phyloP scores from a whole-genome alignment of 495 filamentous ascomycete species.

The Aspergillus indologenus region DNA sequence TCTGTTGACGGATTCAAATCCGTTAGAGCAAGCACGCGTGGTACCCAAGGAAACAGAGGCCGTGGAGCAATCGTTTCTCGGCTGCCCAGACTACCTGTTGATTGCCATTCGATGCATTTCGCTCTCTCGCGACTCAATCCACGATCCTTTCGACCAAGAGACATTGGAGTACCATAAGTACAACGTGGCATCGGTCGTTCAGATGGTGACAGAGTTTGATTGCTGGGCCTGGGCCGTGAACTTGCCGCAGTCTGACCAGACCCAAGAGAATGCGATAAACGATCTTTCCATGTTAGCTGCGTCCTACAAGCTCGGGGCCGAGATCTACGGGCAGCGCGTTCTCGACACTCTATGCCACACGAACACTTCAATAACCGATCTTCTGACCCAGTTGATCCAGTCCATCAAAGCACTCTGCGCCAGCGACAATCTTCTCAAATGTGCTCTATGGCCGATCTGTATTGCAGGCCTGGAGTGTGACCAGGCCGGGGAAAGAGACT shows the following conservation, averaged over 20 bases:
- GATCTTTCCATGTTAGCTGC: constrained; percentile 26
- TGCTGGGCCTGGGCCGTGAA: constrained; percentile 31
- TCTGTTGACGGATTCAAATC: constrained; percentile 28
- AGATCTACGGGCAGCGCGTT: constrained; percentile 34
- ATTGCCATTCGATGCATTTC: constrained; percentile 35
- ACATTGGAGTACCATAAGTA: constrained; percentile 10
- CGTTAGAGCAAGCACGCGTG: constrained; percentile 11
- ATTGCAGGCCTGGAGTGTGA: constrained; percentile 51
- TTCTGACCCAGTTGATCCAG: constrained; percentile 41
- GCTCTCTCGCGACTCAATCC: constrained; percentile 31
- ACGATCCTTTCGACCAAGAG: neutral
- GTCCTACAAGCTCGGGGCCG: constrained; percentile 31
- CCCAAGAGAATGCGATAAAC: constrained; percentile 20
- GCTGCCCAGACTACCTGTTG: constrained; percentile 39
- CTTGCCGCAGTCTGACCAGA: constrained; percentile 31
- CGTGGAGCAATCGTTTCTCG: constrained; percentile 39
- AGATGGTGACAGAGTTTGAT: constrained; percentile 31
- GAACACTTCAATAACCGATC: constrained; percentile 24
- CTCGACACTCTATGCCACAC: constrained; percentile 25
- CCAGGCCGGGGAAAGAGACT: constrained; percentile 24
- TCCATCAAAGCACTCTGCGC: constrained; percentile 44
- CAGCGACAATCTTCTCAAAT: constrained; percentile 50
- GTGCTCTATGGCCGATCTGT: constrained; percentile 56
- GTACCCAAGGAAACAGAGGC: constrained; percentile 17
- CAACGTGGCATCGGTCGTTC: constrained; percentile 19